Percentiles rank a stretch among this genome's conserved stretches.
Conservation (phyloP, 2,329 filamentous ascomycete species). For the Nemania sp. region DNA sequence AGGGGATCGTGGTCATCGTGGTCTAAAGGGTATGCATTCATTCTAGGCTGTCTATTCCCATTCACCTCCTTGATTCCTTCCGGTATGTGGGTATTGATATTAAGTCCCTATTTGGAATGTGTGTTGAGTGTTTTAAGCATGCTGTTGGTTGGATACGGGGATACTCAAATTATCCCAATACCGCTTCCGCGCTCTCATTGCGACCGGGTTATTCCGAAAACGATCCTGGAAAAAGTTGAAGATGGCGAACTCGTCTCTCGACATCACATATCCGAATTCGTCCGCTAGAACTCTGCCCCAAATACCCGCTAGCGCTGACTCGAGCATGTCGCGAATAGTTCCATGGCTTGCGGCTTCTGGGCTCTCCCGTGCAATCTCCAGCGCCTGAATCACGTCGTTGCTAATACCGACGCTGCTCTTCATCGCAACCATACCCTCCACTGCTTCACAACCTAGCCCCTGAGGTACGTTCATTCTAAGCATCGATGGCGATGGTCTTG, state of each 20-base stretch:
- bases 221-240: conserved; percentile 86
- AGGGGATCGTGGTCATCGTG: not conserved
- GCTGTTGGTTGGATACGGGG: conserved; percentile 11
- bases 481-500: conserved; percentile 27
- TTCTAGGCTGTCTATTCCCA: not conserved
- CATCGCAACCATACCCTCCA: not conserved
- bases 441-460: conserved; percentile 11
- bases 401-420: conserved; percentile 46
- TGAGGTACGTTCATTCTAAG: conserved; percentile 38
- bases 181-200: conserved; percentile 61
- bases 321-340: conserved; percentile 72
- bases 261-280: conserved; percentile 79
- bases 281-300: conserved; percentile 75
- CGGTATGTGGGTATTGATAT: not conserved
- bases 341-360: conserved; percentile 74
- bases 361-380: conserved; percentile 81
- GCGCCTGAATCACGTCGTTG: conserved; percentile 70
- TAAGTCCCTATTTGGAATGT: not conserved
- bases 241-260: conserved; percentile 81
- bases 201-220: conserved; percentile 66
- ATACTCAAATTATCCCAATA: conserved; percentile 63
- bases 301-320: conserved; percentile 71
- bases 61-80: not conserved
- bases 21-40: not conserved
- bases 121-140: not conserved